Evolutionary conservation across 2,329 filamentous ascomycete species (phyloP).

Genomic region (Coniochaeta prunicola): DNA sequence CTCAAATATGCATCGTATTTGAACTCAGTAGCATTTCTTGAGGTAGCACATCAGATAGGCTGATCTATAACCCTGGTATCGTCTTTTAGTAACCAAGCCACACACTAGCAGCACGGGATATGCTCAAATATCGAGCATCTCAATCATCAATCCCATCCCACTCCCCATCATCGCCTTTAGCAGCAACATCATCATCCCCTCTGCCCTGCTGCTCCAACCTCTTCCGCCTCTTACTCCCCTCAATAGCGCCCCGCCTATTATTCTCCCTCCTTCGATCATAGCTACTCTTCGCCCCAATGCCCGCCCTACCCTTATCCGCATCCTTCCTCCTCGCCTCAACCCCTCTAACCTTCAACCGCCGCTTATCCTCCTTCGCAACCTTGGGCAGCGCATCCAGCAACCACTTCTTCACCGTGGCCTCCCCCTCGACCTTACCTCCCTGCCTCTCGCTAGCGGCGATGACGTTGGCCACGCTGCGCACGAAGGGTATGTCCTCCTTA

Average conservation of each 20-base stretch:
- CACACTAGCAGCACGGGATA: not conserved
- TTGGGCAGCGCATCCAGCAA: slow-evolving; percentile 80
- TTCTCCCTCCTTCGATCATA: slow-evolving; percentile 65
- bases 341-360: slow-evolving; percentile 73
- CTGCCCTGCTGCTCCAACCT: slow-evolving; percentile 15
- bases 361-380: slow-evolving; percentile 75
- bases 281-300: slow-evolving; percentile 78
- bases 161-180: slow-evolving; percentile 8
- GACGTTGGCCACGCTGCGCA: slow-evolving; percentile 90
- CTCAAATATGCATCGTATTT: no score
- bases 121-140: not conserved
- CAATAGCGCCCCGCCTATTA: slow-evolving; percentile 56
- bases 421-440: slow-evolving; percentile 39
- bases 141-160: slow-evolving; percentile 21
- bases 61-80: not conserved
- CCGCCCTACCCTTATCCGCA: slow-evolving; percentile 26
- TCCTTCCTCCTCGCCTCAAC: slow-evolving; percentile 58
- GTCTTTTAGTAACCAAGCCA: not conserved
- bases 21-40: no score
- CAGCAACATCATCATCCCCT: slow-evolving; percentile 4
- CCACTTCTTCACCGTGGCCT: slow-evolving; percentile 70
- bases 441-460: slow-evolving; percentile 78
- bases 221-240: slow-evolving; percentile 52
- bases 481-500: slow-evolving; percentile 81
- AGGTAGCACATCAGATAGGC: no score